Percentiles rank a stretch among this genome's conserved stretches.
These are phyloP conservation scores for Rhodamnia argentea DNA, from an alignment of 345 rosid species.

Conservation along the genomic window DNA sequence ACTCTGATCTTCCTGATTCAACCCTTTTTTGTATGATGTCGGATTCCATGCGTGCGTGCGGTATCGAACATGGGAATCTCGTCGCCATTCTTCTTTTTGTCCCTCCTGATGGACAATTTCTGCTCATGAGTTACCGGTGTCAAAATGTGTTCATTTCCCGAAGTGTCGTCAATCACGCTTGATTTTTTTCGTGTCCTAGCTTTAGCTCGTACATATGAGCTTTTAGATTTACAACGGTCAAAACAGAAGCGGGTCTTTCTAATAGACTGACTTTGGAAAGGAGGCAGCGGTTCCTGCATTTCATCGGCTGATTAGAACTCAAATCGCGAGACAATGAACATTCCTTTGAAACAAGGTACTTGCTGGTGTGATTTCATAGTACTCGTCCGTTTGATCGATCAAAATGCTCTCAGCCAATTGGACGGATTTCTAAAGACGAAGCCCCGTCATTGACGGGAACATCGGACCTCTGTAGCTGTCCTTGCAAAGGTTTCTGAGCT, in stretches of 20 bases:
- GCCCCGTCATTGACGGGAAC: slow-evolving; percentile 76
- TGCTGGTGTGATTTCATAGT: neutral
- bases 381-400: neutral
- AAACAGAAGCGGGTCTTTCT: neutral
- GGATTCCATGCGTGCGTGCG: slow-evolving; percentile 86
- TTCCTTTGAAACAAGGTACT: slow-evolving; percentile 66
- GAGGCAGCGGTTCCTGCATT: slow-evolving; percentile 21
- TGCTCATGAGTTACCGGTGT: slow-evolving; percentile 92
- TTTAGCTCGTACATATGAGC: neutral
- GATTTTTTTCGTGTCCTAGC: neutral
- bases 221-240: neutral
- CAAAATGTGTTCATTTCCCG: neutral
- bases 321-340: slow-evolving; percentile 66
- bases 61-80: slow-evolving; percentile 84
- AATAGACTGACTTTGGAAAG: neutral
- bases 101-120: slow-evolving; percentile 87
- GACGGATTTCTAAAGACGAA: slow-evolving; percentile 63
- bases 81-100: slow-evolving; percentile 76
- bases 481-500: slow-evolving; percentile 84
- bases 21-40: slow-evolving; percentile 62
- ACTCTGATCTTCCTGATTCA: slow-evolving; percentile 86
- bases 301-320: slow-evolving; percentile 69
- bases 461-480: slow-evolving; percentile 37
- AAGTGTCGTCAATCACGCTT: neutral
- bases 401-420: slow-evolving; percentile 10